Base-by-base conservation (phyloP, 192 early-diverging fungal genomes). In the Powellomyces hirtus region DNA sequence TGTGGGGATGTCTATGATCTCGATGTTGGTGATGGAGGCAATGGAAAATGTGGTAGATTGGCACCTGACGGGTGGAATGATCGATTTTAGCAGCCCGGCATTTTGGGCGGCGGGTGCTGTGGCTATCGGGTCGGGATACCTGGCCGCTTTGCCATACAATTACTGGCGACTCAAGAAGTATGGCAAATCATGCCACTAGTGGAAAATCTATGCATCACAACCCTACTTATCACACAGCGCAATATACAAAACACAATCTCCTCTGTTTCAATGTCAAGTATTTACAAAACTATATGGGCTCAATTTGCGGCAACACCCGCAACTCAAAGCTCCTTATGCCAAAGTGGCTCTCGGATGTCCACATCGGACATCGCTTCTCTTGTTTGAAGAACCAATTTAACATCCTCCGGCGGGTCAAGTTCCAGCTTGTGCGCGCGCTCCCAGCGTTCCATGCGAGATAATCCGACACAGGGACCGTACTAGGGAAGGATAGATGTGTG, bases 21-120 rank as follows among this genome's bases (percentile, higher is more conserved):
- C 79, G 0, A 85, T 85, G 83, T 31, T 83, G 30, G 79, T 76
- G 4, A 85, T 85, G 83, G 83, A 85, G 59, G 51, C 73, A 0
- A 75, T 77, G 11, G 83, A 85, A 61, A 85, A 85, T 61, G 68
- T 46, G 0, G 79, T 85, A 6, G 83, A 84, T 62, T 80, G 74
- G 76, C 75, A 80, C 55, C 50, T 84, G 49, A 84, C 73, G 44
- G 83, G 83, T 11, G 80, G 80, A 1, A 66, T 80, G 29, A 78
- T 84, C 0, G 46, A 72, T 35, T 34, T 84, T 34, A 20, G 65
- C 13, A 71, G 75, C 38, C 76, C 80, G 16, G 37, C 69, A 10
- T 84, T 84, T 52, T 84, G 83, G 83, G 50, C 65, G 24, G 76
- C 74, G 14, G 73, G 73, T 4, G 67, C 64, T 5, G 49, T 56